A percentile compares a stretch with the other conserved stretches of the same genome.
Evolutionary conservation across 768 basidiomycete species (phyloP).

Genomic region (Boletus subparvulus): DNA sequence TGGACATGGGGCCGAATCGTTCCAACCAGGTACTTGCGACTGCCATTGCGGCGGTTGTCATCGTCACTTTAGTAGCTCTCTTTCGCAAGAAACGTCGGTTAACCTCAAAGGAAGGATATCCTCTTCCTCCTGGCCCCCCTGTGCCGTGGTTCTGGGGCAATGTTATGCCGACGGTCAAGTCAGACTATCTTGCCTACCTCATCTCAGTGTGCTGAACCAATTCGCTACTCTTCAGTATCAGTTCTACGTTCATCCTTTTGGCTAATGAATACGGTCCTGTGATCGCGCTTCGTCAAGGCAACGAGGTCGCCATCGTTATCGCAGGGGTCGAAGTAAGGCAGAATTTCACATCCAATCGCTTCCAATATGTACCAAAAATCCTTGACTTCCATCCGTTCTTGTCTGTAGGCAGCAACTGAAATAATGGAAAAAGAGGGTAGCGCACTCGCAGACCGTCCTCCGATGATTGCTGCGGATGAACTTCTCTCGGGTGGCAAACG

Average conservation of each 20-base stretch:
- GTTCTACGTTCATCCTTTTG: conserved; percentile 46
- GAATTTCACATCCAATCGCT: neutral
- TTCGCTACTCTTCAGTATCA: conserved; percentile 5
- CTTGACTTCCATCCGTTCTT: neutral
- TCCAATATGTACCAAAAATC: neutral
- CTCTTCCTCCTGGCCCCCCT: conserved; percentile 20
- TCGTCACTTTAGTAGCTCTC: neutral
- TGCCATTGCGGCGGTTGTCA: neutral
- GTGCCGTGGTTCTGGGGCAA: conserved; percentile 5
- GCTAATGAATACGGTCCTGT: conserved; percentile 59
- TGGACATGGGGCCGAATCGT: neutral
- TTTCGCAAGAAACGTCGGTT: neutral
- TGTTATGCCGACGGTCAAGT: conserved; percentile 12
- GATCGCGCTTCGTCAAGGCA: conserved; percentile 52
- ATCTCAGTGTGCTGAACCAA: neutral
- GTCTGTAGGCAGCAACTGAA: conserved; percentile 48
- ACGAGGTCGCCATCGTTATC: conserved; percentile 16
- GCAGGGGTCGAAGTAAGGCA: conserved; percentile 18
- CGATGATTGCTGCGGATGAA: conserved; percentile 52
- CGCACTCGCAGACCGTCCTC: conserved; percentile 49
- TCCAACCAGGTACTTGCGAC: neutral
- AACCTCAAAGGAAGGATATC: conserved; percentile 4
- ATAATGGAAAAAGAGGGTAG: conserved; percentile 64
- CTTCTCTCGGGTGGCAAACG: conserved; percentile 57
- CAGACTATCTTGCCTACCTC: neutral